Conservation (phyloP, 208 protist genomes). For the Trypanosomatidae sp. region DNA sequence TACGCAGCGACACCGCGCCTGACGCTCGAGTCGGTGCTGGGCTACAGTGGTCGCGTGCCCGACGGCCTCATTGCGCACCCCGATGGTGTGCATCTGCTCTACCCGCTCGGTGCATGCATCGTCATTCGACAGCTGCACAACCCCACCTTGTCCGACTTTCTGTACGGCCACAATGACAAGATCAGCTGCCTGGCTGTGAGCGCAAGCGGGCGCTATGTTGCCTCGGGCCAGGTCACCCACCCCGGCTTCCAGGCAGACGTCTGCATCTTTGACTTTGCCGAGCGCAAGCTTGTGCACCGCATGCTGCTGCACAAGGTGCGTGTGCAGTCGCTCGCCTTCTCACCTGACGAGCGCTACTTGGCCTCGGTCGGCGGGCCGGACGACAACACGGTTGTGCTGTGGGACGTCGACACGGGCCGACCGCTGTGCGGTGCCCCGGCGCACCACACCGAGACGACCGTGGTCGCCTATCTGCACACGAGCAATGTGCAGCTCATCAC, state of each 20-base stretch:
- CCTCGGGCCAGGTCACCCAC: slow-evolving; percentile 91
- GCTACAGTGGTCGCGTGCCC: slow-evolving; percentile 75
- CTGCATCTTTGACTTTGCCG: slow-evolving; percentile 86
- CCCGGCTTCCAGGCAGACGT: slow-evolving; percentile 92
- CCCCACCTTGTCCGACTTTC: slow-evolving; percentile 66
- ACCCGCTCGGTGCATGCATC: slow-evolving; percentile 89
- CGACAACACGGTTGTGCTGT: slow-evolving; percentile 93
- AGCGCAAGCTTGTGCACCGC: slow-evolving; percentile 77
- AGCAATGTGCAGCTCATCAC: slow-evolving; percentile 81
- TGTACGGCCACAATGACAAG: slow-evolving; percentile 91
- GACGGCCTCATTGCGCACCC: slow-evolving; percentile 83
- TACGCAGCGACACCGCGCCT: slow-evolving; percentile 46
- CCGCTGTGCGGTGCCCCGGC: slow-evolving; percentile 83
- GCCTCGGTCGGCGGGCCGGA: slow-evolving; percentile 90
- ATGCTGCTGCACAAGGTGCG: slow-evolving; percentile 93
- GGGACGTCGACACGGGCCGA: slow-evolving; percentile 85
- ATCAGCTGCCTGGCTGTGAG: slow-evolving; percentile 91
- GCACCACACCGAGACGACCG: slow-evolving; percentile 62
- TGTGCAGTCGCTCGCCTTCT: slow-evolving; percentile 91
- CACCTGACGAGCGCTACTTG: slow-evolving; percentile 84
- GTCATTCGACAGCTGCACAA: slow-evolving; percentile 83
- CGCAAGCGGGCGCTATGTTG: slow-evolving; percentile 82
- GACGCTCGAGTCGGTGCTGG: slow-evolving; percentile 66
- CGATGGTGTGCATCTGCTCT: slow-evolving; percentile 82
- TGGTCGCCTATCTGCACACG: slow-evolving; percentile 82